Evolutionary conservation across 2,329 filamentous ascomycete genomes (phyloP).

Genomic region (Fusarium sp.): DNA sequence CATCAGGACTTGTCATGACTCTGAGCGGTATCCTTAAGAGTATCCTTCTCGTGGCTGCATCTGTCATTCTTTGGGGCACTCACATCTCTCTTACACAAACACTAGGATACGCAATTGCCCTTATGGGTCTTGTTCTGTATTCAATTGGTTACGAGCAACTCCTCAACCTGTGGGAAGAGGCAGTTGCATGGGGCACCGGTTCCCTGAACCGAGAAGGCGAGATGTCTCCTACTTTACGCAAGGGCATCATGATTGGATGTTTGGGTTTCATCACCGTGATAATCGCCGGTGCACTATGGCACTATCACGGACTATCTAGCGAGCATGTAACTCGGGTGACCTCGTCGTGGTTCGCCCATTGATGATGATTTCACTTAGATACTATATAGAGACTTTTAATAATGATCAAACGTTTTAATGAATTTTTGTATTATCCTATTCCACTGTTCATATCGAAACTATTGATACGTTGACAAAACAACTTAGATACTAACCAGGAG

Average conservation of each 20-base stretch:
- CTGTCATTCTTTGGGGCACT: slow-evolving; percentile 83
- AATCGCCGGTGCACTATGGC: slow-evolving; percentile 46
- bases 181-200: slow-evolving; percentile 42
- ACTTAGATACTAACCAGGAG: no score
- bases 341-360: slow-evolving; percentile 42
- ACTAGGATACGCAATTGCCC: slow-evolving; percentile 81
- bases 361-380: slow-evolving; percentile 28
- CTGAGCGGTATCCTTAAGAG: slow-evolving; percentile 90
- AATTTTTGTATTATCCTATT: background rate
- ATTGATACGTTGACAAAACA: no score
- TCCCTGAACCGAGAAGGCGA: slow-evolving; percentile 40
- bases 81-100: slow-evolving; percentile 77
- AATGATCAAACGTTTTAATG: slow-evolving; percentile 33
- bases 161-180: slow-evolving; percentile 38
- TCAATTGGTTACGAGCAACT: slow-evolving; percentile 57
- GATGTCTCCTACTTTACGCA: slow-evolving; percentile 39
- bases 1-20: slow-evolving; percentile 86
- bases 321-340: slow-evolving; percentile 34
- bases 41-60: slow-evolving; percentile 82
- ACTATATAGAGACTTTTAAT: slow-evolving; percentile 37
- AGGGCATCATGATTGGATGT: slow-evolving; percentile 39
- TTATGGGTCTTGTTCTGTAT: slow-evolving; percentile 64
- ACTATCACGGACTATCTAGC: slow-evolving; percentile 37
- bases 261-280: slow-evolving; percentile 47
- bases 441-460: no score